Evolutionary conservation across 2,329 filamentous ascomycete genomes (phyloP), one percentile per base, ranked within the genome.

Genomic region (Endoconidiophora polonica): DNA sequence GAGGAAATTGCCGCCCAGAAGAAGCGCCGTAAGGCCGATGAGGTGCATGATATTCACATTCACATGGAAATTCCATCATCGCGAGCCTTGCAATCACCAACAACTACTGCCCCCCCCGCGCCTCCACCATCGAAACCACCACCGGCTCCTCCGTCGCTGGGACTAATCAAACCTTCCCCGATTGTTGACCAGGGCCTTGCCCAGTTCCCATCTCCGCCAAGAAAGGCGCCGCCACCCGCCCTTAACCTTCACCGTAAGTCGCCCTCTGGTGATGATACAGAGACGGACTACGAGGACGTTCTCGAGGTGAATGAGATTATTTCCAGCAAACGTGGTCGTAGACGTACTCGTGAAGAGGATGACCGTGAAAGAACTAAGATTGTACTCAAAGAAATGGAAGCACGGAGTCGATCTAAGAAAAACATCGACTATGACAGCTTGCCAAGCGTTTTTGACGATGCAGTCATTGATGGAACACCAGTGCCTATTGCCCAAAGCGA

Each of bases 271-370:
- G 45, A 52, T 5, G 76, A 81, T n/a, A 80, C 81, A 0, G 85
- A 86, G 53, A 88, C 85, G 0, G 87, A 94, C 55, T 91, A 88
- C 57, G 86, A 91, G 53, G 83, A 88, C 55, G 73, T 83, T 36
- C 65, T 86, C 10, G 81, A 85, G 54, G 77, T 81, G 3, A 73
- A 81, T 42, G 79, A 83, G 55, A 68, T 80, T 46, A 68, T 73
- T 0, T 65, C 73, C 36, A 68, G 74, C 10, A 68, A 77, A 48
- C 75, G 88, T 54, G 90, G 87, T 6, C 76, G 87, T 53, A 74
- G 86, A 57, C 86, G 83, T 63, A 94, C 87, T 2, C 76, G 88
- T 48, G 86, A 90, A 61, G 86, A 94, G 54, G 88, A 95, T 58
- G 86, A 95, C 57, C 73, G 73, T 49, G 76, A 86, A 49, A 77